Evolutionary conservation across 106 monocot species (phyloP).

Genomic region (Dactylorhiza incarnata): DNA sequence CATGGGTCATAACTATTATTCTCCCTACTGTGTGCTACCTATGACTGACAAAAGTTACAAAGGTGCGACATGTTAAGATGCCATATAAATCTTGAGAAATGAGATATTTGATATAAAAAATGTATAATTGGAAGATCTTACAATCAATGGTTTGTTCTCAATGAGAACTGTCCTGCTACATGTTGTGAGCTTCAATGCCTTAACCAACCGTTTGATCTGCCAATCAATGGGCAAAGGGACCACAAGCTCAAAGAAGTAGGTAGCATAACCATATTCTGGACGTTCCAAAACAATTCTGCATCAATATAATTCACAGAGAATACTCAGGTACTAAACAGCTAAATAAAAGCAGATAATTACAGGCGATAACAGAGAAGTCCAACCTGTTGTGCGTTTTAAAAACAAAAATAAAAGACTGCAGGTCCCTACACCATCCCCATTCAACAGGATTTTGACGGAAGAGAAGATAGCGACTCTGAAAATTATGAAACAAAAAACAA

Average conservation of each 20-base stretch:
- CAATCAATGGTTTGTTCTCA: conserved; percentile 80
- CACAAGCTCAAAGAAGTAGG: conserved; percentile 95
- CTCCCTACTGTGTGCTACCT: no score
- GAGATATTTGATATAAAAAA: background rate
- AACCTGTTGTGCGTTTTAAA: conserved; percentile 89
- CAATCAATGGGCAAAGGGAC: conserved; percentile 64
- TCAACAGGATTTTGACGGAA: conserved; percentile 63
- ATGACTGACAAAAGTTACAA: no score
- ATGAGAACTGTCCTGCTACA: conserved; percentile 62
- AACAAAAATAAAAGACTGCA: conserved; percentile 96
- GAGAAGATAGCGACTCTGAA: conserved; percentile 61
- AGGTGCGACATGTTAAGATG: background rate
- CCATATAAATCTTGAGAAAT: background rate
- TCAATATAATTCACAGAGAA: background rate
- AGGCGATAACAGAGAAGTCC: background rate
- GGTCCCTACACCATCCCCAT: conserved; percentile 98
- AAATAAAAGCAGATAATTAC: background rate
- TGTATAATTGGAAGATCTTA: conserved; percentile 15
- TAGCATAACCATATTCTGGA: conserved; percentile 98
- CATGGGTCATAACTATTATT: no score
- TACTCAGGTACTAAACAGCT: background rate
- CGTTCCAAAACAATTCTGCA: conserved; percentile 93
- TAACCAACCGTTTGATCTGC: conserved; percentile 79
- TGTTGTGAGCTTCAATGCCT: conserved; percentile 70
- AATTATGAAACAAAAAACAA: conserved; percentile 2